These are phyloP conservation scores for Mycosphaerella sp. DNA, from an alignment of 2,329 filamentous ascomycete genomes.

Conservation along the genomic window DNA sequence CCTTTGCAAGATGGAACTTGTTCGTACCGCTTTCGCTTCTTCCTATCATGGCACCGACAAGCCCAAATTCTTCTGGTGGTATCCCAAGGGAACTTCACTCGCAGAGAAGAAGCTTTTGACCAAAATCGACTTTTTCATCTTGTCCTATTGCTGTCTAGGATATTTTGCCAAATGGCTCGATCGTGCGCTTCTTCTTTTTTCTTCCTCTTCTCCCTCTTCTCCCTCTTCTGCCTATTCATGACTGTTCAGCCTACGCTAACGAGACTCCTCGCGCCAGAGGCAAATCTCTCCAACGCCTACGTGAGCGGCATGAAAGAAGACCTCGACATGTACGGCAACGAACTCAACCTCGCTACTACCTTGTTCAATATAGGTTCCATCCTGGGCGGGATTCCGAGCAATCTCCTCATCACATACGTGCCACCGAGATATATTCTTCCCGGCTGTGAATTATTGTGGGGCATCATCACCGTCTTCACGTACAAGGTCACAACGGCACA, in stretches of 20 bases:
- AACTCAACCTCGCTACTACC: conserved; percentile 30
- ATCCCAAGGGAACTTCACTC: conserved; percentile 11
- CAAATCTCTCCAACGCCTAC: conserved; percentile 41
- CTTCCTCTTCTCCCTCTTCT: neutral
- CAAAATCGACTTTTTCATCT: conserved; percentile 21
- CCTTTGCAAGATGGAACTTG: conserved; percentile 1
- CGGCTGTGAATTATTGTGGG: conserved; percentile 38
- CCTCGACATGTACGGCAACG: conserved; percentile 34
- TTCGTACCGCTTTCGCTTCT: conserved; percentile 13
- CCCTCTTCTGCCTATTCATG: too few species aligned
- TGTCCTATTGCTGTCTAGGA: conserved; percentile 17
- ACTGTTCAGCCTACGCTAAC: neutral
- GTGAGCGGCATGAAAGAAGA: conserved; percentile 41
- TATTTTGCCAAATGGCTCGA: conserved; percentile 19
- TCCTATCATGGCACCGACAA: conserved; percentile 10
- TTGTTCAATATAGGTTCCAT: conserved; percentile 30
- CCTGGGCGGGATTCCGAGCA: conserved; percentile 36
- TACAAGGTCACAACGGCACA: conserved; percentile 36
- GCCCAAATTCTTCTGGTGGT: conserved; percentile 20
- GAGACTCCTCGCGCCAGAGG: conserved; percentile 17
- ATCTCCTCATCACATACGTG: conserved; percentile 34
- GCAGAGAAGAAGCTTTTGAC: conserved; percentile 17
- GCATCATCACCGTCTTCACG: conserved; percentile 36
- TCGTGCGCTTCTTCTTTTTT: conserved; percentile 1
- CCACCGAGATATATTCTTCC: conserved; percentile 27